Conservation (phyloP, 805 yeast species). For the Candida fluviatilis region DNA sequence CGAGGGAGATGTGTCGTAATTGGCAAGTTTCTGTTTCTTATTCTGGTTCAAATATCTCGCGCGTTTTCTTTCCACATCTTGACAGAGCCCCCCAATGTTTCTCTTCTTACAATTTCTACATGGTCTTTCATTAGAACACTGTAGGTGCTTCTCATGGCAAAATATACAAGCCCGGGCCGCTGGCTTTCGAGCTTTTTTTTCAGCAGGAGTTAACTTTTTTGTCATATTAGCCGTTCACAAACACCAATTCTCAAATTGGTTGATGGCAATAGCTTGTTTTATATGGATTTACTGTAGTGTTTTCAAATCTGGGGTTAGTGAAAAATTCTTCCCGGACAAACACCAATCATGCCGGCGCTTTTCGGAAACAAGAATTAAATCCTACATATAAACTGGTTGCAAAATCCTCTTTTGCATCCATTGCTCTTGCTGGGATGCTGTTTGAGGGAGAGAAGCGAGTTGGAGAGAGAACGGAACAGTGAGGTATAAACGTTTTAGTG, state of each 20-base stretch:
- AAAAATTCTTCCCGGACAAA: neutral
- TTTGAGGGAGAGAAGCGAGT: too few species aligned
- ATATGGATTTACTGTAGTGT: neutral
- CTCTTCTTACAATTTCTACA: slow-evolving; percentile 68
- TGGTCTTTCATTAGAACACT: slow-evolving; percentile 67
- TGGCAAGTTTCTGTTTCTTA: slow-evolving; percentile 3
- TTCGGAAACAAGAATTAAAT: too few species aligned
- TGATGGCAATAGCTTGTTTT: neutral
- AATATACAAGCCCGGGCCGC: slow-evolving; percentile 67
- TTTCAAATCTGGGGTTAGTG: slow-evolving; percentile 1
- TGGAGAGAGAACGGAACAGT: too few species aligned
- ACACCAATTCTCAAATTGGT: neutral
- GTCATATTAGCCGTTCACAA: slow-evolving; percentile 44
- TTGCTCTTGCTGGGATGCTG: too few species aligned
- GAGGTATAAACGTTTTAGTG: too few species aligned
- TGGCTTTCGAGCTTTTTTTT: slow-evolving; percentile 55
- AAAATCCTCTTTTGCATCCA: too few species aligned
- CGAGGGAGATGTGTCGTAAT: neutral
- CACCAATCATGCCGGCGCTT: neutral
- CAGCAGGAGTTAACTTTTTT: slow-evolving; percentile 49
- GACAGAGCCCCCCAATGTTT: slow-evolving; percentile 50
- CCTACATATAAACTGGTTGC: too few species aligned
- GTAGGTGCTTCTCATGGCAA: slow-evolving; percentile 71
- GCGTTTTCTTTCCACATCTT: slow-evolving; percentile 53
- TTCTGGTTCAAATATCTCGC: slow-evolving; percentile 34